Conservation (phyloP, 139 green algal species). For the Chlorella vulgaris region DNA sequence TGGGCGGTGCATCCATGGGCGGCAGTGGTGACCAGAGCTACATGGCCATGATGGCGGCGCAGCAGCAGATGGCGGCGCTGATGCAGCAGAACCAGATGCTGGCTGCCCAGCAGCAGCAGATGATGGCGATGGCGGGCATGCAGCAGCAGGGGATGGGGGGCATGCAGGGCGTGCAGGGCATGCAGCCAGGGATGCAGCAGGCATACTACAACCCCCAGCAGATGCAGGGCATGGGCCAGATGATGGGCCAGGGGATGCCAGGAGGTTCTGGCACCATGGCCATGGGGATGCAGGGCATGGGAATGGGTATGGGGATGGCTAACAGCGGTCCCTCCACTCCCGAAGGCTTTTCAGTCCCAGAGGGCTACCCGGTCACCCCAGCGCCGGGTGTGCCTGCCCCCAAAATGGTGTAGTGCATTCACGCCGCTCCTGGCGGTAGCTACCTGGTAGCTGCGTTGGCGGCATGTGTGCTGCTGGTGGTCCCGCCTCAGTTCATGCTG, state of each 20-base stretch:
- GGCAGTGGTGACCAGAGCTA: too few relatives aligned
- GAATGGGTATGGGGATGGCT: background rate
- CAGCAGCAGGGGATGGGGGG: background rate
- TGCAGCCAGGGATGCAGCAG: too few relatives aligned
- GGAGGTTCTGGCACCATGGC: background rate
- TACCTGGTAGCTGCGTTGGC: too few relatives aligned
- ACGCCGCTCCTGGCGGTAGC: too few relatives aligned
- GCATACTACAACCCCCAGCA: too few relatives aligned
- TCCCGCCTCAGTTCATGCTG: too few relatives aligned
- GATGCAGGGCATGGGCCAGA: background rate
- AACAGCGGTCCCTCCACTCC: too few relatives aligned
- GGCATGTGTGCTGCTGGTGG: too few relatives aligned
- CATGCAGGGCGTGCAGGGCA: background rate
- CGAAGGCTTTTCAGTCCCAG: background rate
- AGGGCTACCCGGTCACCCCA: background rate
- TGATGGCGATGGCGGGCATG: background rate
- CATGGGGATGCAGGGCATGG: background rate
- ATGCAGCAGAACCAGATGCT: background rate
- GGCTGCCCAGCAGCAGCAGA: background rate
- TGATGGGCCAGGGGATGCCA: background rate
- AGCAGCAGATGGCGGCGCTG: background rate
- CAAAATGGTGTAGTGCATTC: background rate
- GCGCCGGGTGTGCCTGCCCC: background rate
- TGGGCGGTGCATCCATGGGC: background rate
- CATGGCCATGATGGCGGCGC: background rate